These are phyloP conservation scores for Amyloporia xantha DNA, from an alignment of 768 basidiomycete genomes.

Conservation along the genomic window DNA sequence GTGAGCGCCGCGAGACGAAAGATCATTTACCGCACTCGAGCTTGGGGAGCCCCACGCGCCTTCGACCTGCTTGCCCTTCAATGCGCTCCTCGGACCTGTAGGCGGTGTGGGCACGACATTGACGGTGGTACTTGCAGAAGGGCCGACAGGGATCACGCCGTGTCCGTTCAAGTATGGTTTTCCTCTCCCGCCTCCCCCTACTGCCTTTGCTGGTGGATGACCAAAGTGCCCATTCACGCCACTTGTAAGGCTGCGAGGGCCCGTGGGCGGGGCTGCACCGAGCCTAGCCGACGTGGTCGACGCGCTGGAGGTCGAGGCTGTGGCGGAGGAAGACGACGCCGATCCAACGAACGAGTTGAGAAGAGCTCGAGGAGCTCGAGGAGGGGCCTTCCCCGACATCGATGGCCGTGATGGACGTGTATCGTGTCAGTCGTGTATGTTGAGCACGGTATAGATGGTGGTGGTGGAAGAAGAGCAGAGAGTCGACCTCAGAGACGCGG, in stretches of 20 bases:
- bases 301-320: conserved; percentile 26
- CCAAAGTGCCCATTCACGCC: conserved; percentile 14
- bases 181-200: conserved; percentile 23
- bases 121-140: conserved; percentile 19
- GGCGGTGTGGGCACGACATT: conserved; percentile 23
- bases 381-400: conserved; percentile 79
- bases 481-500: conserved; percentile 3
- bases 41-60: conserved; percentile 18
- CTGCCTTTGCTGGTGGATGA: too few relatives aligned
- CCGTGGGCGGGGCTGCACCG: conserved; percentile 56
- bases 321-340: conserved; percentile 29
- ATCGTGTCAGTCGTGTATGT: background rate
- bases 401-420: conserved; percentile 13
- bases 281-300: conserved; percentile 30
- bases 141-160: conserved; percentile 21
- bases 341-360: conserved; percentile 36
- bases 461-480: too few relatives aligned
- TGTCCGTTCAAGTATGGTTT: conserved; percentile 43
- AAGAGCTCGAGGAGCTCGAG: conserved; percentile 67
- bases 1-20: background rate
- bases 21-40: background rate
- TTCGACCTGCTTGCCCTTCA: conserved; percentile 40
- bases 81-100: conserved; percentile 25
- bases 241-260: conserved; percentile 52
- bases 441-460: too few relatives aligned